A percentile compares a stretch with the other conserved stretches of the same genome.
Conservation (phyloP, 331 rosid species). For the Pyracantha coccinea region DNA sequence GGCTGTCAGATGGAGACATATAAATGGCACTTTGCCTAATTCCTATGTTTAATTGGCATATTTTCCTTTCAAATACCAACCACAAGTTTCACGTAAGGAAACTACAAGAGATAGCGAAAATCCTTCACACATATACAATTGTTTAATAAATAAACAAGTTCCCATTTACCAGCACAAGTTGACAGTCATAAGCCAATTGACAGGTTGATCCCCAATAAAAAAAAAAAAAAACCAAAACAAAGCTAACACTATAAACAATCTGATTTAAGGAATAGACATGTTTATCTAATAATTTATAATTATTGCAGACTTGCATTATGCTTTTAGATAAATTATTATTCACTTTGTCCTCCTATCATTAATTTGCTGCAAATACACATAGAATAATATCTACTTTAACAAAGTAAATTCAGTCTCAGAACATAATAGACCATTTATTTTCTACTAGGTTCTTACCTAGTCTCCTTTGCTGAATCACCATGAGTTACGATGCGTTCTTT, state of each 20-base stretch:
- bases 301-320: neutral
- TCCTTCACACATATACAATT: neutral
- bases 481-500: slow-evolving; percentile 46
- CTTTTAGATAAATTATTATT: neutral
- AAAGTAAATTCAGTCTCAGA: neutral
- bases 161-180: neutral
- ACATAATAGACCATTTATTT: neutral
- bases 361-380: neutral
- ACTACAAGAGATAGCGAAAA: neutral
- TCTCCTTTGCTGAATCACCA: slow-evolving; percentile 42
- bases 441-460: slow-evolving; percentile 35
- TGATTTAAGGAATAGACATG: neutral
- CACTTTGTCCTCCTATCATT: neutral
- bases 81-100: neutral
- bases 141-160: neutral
- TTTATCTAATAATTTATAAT: neutral
- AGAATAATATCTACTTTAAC: neutral
- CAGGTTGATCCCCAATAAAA: neutral
- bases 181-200: neutral
- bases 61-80: neutral
- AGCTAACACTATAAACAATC: neutral
- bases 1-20: neutral
- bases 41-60: neutral
- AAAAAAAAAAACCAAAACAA: neutral
- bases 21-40: neutral